Evolutionary conservation across 2,329 filamentous ascomycete genomes (phyloP).

Genomic region (Diaporthe sp.): DNA sequence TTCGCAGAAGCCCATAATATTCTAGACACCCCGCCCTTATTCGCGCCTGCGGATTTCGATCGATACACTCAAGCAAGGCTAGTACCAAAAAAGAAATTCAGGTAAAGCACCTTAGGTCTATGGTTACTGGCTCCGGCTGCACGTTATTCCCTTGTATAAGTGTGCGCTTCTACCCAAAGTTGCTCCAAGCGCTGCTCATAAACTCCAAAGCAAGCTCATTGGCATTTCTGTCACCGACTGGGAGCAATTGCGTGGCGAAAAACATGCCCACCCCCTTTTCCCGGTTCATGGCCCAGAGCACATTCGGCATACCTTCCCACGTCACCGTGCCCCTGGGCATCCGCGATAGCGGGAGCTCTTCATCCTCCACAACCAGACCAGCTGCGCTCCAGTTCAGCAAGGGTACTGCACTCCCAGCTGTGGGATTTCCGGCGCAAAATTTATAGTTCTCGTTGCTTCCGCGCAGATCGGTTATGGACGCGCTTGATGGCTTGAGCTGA

Average conservation of each 20-base stretch:
- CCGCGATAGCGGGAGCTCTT: neutral
- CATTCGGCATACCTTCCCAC: conserved; percentile 5
- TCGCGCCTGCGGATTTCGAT: neutral
- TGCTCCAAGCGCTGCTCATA: conserved; percentile 5
- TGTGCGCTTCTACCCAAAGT: neutral
- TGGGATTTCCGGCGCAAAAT: neutral
- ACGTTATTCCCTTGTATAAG: neutral
- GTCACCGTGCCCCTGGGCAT: conserved; percentile 9
- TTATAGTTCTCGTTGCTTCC: neutral
- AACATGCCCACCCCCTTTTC: neutral
- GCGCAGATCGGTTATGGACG: neutral
- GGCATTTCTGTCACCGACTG: neutral
- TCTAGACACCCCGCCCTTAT: neutral
- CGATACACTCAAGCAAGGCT: too few species aligned
- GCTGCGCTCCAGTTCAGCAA: conserved; percentile 12
- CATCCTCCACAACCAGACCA: conserved; percentile 15
- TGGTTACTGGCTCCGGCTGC: neutral
- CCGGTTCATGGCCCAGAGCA: conserved; percentile 13
- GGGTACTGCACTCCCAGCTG: neutral
- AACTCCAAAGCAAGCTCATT: conserved; percentile 11
- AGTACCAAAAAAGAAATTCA: neutral
- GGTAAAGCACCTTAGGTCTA: neutral
- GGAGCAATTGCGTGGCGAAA: neutral
- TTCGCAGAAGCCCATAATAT: neutral
- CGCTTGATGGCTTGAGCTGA: neutral